Percentiles rank a stretch among this genome's conserved stretches.
phyloP scores from a whole-genome alignment of 257 asterid species.

The Coffea eugenioides region DNA sequence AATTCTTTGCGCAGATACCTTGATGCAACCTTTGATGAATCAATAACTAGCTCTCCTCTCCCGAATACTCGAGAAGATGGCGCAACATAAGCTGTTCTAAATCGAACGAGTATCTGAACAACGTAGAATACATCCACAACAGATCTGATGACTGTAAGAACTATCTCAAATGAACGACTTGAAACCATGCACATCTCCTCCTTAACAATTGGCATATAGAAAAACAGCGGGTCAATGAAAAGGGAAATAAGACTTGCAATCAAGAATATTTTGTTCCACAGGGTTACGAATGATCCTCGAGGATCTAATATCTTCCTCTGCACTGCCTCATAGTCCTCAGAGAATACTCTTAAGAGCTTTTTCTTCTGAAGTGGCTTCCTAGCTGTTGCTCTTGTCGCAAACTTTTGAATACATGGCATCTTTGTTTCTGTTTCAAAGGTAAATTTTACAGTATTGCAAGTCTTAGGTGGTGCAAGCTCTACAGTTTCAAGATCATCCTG shows the following conservation, averaged over 20 bases:
- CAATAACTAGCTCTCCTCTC: constrained; percentile 67
- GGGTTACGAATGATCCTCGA: constrained; percentile 43
- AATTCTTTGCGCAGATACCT: constrained; percentile 51
- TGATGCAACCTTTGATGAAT: constrained; percentile 51
- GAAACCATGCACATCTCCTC: constrained; percentile 52
- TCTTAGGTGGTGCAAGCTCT: constrained; percentile 9
- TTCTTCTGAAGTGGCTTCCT: constrained; percentile 30
- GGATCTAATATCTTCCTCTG: constrained; percentile 61
- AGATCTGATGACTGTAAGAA: constrained; percentile 50
- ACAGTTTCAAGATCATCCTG: constrained; percentile 35
- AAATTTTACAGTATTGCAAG: background rate
- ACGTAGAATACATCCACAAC: constrained; percentile 46
- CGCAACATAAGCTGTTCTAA: constrained; percentile 63
- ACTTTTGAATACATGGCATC: constrained; percentile 2
- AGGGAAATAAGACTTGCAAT: constrained; percentile 52
- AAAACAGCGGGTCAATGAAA: constrained; percentile 64
- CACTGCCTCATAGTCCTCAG: constrained; percentile 53
- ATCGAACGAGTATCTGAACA: constrained; percentile 45
- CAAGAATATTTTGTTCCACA: constrained; percentile 57
- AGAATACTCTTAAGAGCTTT: constrained; percentile 60
- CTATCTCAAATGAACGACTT: constrained; percentile 40
- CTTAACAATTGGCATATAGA: constrained; percentile 49
- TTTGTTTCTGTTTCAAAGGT: constrained; percentile 2
- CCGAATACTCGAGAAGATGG: constrained; percentile 77
- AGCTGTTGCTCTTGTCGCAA: constrained; percentile 13